A percentile compares a stretch with the other conserved stretches of the same genome.
Evolutionary conservation across 495 filamentous ascomycete species (phyloP).

Genomic region (Talaromyces nanjingensis): DNA sequence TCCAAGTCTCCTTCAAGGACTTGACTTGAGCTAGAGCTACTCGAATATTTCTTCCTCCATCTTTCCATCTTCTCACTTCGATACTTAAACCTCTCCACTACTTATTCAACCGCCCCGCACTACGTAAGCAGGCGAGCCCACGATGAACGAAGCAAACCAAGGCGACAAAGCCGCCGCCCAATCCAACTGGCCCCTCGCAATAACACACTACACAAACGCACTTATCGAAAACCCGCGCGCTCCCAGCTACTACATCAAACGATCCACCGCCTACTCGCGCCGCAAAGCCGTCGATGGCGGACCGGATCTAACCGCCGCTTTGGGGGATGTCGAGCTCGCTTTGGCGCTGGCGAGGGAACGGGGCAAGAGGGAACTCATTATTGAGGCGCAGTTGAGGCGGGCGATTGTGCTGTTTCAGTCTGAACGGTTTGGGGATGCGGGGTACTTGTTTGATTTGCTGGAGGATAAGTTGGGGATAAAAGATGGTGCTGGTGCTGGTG

Average conservation of each 20-base stretch:
- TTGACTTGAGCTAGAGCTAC: background rate
- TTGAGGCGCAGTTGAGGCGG: conserved; percentile 72
- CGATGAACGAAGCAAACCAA: conserved; percentile 54
- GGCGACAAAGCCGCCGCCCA: conserved; percentile 58
- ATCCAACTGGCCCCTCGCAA: conserved; percentile 58
- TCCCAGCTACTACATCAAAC: conserved; percentile 79
- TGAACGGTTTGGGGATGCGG: conserved; percentile 68
- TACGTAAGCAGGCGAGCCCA: background rate
- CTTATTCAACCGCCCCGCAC: conserved; percentile 1
- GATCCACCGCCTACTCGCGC: conserved; percentile 76
- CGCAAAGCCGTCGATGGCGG: conserved; percentile 40
- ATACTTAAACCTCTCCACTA: background rate
- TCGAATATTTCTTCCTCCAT: background rate
- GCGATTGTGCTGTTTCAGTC: conserved; percentile 66
- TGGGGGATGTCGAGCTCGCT: conserved; percentile 76
- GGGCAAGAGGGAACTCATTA: conserved; percentile 72
- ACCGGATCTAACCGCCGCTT: conserved; percentile 47
- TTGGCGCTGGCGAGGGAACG: conserved; percentile 62
- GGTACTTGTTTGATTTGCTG: conserved; percentile 61
- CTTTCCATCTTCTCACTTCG: background rate
- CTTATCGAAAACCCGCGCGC: conserved; percentile 57
- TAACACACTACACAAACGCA: conserved; percentile 71
- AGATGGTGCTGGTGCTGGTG: conserved; percentile 6
- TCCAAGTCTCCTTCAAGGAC: background rate
- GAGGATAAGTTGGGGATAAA: conserved; percentile 38